Base-by-base conservation (phyloP, 2,329 filamentous ascomycete species). In the Hymenoscyphus scutula region DNA sequence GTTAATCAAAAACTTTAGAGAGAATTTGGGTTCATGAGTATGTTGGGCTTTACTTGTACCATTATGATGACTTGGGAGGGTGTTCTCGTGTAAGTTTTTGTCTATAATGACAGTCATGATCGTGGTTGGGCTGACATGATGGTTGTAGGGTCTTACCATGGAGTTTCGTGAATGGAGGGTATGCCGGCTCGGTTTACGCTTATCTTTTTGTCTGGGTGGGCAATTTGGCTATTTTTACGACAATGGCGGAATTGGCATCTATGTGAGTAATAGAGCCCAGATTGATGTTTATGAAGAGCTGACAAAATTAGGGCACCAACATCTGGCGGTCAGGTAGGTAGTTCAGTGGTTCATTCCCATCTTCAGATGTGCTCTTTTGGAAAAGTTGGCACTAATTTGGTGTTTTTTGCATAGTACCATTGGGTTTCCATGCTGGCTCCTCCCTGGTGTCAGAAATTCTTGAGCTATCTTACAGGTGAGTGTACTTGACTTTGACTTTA, bases 371-470 rank as follows among this genome's bases (percentile, higher is more conserved):
- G n/a, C n/a, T n/a, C n/a, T n/a, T n/a, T n/a, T n/a, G n/a, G n/a
- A n/a, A n/a, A n/a, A n/a, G n/a, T n/a, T n/a, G n/a, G n/a, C n/a
- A n/a, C n/a, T n/a, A 32, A 55, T 1, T 15, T 30, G 17, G 29
- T 17, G 53, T 48, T 19, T 19, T 25, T 19, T 10, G n/a, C n/a
- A 10, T 11, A 23, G 32, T 32, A 30, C 13, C 13, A 38, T 66
- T 84, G 82, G 82, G 81, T 83, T 0, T 82, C 78, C 0, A 80
- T 82, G 58, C 81, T 84, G 61, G 78, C 81, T 1, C 79, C 82
- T 0, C 72, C 70, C 0, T 71, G 71, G 30, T 74, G 76, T 55
- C 81, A 84, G 64, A 82, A 80, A 61, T 78, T 81, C 30, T 73
- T 86, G 2, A 84, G 81, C 64, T 87, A 85, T 66, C 70, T 82